These are phyloP conservation scores for Ceratobasidium sp. DNA, from an alignment of 1,284 basidiomycete species.

Conservation along the genomic window DNA sequence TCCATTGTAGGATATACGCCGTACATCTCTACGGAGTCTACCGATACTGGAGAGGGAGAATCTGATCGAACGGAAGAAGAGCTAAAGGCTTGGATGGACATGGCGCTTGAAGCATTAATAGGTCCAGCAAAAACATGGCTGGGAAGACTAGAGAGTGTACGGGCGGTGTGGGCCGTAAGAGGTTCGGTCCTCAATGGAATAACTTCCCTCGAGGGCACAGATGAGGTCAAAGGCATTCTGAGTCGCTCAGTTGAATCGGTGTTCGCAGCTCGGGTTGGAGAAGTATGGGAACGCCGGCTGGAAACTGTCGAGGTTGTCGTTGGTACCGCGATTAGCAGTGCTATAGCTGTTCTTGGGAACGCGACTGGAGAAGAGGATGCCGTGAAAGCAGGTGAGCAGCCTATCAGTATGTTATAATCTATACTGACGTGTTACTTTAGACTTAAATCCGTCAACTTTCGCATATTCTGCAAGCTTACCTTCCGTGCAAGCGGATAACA, in stretches of 20 bases:
- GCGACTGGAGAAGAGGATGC: conserved; percentile 18
- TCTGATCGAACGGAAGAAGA: conserved; percentile 61
- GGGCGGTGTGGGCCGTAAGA: conserved; percentile 69
- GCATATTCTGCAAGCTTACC: conserved; percentile 67
- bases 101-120: conserved; percentile 64
- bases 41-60: conserved; percentile 65
- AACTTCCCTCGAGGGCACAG: conserved; percentile 63
- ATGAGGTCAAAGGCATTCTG: conserved; percentile 63
- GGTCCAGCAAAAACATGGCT: conserved; percentile 69
- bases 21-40: conserved; percentile 74
- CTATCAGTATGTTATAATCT: background rate
- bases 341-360: background rate
- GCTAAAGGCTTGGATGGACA: conserved; percentile 71
- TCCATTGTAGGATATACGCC: conserved; percentile 77
- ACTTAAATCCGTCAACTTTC: conserved; percentile 65
- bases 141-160: conserved; percentile 66
- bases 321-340: conserved; percentile 32
- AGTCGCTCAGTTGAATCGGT: conserved; percentile 64
- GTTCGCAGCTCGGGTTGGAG: conserved; percentile 54
- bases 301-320: conserved; percentile 43
- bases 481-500: conserved; percentile 60
- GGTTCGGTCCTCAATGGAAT: conserved; percentile 61
- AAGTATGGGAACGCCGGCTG: conserved; percentile 47
- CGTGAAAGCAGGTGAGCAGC: conserved; percentile 28
- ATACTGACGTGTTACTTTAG: conserved; percentile 56